Evolutionary conservation across 169 alveolate species (phyloP).

Genomic region (Plasmodium sp.): DNA sequence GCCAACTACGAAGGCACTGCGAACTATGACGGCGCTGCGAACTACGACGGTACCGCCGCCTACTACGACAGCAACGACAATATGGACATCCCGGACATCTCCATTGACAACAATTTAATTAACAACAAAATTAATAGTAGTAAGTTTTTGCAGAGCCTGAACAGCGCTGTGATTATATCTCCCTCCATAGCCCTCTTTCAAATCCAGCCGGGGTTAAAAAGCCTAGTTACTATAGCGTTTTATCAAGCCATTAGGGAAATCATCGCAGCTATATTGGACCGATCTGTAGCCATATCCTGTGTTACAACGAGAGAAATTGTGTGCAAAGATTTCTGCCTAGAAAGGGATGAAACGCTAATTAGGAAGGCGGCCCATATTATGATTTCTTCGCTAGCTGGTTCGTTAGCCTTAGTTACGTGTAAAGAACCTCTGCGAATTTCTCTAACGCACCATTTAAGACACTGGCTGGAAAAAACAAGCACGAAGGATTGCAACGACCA

Average conservation of each 20-base stretch:
- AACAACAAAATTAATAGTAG: conserved; percentile 23
- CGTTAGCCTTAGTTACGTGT: conserved; percentile 96
- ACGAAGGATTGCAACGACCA: conserved; percentile 90
- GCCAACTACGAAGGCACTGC: too few species aligned
- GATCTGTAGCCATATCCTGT: conserved; percentile 96
- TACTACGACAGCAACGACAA: background rate
- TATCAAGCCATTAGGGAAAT: conserved; percentile 96
- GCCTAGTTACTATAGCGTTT: conserved; percentile 95
- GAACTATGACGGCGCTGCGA: too few species aligned
- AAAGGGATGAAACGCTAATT: conserved; percentile 92
- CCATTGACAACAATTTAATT: background rate
- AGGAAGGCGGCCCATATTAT: conserved; percentile 93
- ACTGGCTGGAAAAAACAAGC: conserved; percentile 86
- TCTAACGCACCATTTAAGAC: conserved; percentile 92
- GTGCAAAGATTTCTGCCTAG: conserved; percentile 96
- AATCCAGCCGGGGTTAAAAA: conserved; percentile 90
- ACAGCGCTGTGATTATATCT: conserved; percentile 84
- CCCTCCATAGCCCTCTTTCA: conserved; percentile 92
- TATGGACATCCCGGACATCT: background rate
- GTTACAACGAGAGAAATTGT: conserved; percentile 96
- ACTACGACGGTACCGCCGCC: background rate
- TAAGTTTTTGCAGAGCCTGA: conserved; percentile 76
- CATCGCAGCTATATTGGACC: conserved; percentile 91
- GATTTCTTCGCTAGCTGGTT: conserved; percentile 94
- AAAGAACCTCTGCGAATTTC: conserved; percentile 95